Evolutionary conservation across 202 grass and related monocot genomes (phyloP), one percentile per base, ranked within the genome.

Genomic region (Schoenoplectus tabernaemontani): DNA sequence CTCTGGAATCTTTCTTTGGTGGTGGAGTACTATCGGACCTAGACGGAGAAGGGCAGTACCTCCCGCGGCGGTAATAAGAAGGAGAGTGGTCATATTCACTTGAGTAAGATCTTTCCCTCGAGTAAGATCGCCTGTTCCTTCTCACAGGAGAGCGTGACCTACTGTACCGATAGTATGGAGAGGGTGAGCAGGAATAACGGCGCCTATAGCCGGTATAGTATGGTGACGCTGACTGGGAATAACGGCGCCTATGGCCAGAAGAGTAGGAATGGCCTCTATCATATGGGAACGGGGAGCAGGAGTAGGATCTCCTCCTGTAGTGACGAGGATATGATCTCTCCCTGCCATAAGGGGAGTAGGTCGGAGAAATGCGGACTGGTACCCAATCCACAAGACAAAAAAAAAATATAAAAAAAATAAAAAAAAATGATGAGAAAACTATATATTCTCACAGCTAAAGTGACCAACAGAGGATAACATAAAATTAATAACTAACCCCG

Each of bases 241-340:
- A 59, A 59, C 22, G 38, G 15, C 15, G 26, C 46, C 41, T 76
- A 36, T 37, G 11, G 67, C 22, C 39, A 26, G 10, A 4, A 2
- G 71, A 69, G 65, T 70, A 70, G 38, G 66, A 70, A 23, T 10
- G 39, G 1, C 20, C 1, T 15, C 66, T 70, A 70, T 70, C 66
- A 47, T 47, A 70, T 15, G 34, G 36, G 32, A 38, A 68, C 1
- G 64, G 38, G 30, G 73, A 58, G 30, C 30, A 56, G 7, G 77
- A 80, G 24, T 80, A 80, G 13, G 77, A 80, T 42, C 39, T 64
- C 39, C 13, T 3, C 39, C 57, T 62, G 59, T 37, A 51, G 38
- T 64, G 34, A 80, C 59, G 77, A 80, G 77, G 64, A 80, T 80
- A 65, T 50, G 77, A 80, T 36, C 77, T 80, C 37, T 79, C 77